Evolutionary conservation across 257 asterid species (phyloP).

Genomic region (Solanum gracilifrons): DNA sequence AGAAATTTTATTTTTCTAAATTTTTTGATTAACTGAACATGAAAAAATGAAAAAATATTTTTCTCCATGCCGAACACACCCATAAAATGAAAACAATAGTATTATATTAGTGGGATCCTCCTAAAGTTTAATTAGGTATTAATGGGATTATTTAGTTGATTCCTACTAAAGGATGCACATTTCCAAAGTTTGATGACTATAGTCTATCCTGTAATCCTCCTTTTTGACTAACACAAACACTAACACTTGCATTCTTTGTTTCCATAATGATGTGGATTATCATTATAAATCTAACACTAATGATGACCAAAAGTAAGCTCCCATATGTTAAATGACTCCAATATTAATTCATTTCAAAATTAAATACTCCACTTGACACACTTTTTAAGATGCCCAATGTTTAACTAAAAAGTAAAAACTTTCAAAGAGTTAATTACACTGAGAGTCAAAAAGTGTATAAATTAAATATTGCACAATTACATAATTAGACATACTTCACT

Average conservation of each 20-base stretch:
- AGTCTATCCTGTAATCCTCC: background rate
- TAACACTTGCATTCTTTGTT: background rate
- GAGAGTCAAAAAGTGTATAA: background rate
- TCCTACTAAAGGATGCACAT: constrained; percentile 22
- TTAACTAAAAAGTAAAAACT: background rate
- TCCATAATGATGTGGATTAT: background rate
- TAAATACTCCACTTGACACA: background rate
- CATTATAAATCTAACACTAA: background rate
- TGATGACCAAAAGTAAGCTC: background rate
- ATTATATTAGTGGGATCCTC: constrained; percentile 16
- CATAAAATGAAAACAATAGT: background rate
- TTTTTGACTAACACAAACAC: background rate
- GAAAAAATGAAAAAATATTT: background rate
- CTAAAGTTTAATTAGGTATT: constrained; percentile 4
- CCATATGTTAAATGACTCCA: background rate
- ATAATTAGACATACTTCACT: no score
- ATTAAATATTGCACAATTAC: background rate
- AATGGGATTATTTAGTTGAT: constrained; percentile 19
- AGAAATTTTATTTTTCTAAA: no score
- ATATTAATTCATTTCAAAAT: background rate
- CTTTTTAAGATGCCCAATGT: background rate
- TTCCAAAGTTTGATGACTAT: constrained; percentile 12
- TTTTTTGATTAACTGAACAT: no score
- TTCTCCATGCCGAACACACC: background rate
- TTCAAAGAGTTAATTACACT: background rate